These are phyloP conservation scores for Stagonosporopsis cucurbitacearum DNA, from an alignment of 2,329 filamentous ascomycete genomes.

Conservation along the genomic window DNA sequence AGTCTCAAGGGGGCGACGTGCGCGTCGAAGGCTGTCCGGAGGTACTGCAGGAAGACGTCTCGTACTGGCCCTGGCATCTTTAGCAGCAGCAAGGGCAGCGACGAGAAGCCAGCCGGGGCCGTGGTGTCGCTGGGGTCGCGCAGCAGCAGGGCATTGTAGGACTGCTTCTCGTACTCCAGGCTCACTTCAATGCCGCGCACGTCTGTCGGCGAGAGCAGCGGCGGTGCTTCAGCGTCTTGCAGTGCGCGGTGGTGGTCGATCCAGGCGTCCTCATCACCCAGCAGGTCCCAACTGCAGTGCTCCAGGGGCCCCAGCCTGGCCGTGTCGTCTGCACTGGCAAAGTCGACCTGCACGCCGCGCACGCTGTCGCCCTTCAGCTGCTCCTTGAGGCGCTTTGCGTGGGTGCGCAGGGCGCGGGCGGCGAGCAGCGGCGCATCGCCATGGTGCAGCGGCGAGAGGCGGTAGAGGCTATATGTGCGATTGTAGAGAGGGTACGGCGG, in stretches of 20 bases:
- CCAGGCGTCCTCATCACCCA: conserved; percentile 52
- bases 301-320: conserved; percentile 56
- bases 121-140: conserved; percentile 44
- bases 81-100: conserved; percentile 58
- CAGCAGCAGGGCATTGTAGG: conserved; percentile 60
- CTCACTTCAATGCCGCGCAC: conserved; percentile 56
- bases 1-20: conserved; percentile 55
- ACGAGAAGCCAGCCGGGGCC: conserved; percentile 50
- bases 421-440: conserved; percentile 46
- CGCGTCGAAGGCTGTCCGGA: conserved; percentile 59
- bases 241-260: conserved; percentile 46
- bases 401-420: conserved; percentile 50
- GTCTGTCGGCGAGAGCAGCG: conserved; percentile 25
- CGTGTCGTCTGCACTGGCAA: conserved; percentile 46
- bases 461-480: conserved; percentile 61
- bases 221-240: conserved; percentile 43
- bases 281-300: conserved; percentile 54
- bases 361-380: conserved; percentile 58
- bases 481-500: conserved; percentile 57
- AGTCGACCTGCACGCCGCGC: conserved; percentile 54
- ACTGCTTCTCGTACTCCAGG: conserved; percentile 58
- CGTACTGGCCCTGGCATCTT: conserved; percentile 59
- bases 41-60: conserved; percentile 57
- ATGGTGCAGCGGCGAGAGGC: conserved; percentile 62
- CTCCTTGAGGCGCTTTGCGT: conserved; percentile 57